Evolutionary conservation across 2,329 filamentous ascomycete genomes (phyloP).

Genomic region (Verticillium nubilum): DNA sequence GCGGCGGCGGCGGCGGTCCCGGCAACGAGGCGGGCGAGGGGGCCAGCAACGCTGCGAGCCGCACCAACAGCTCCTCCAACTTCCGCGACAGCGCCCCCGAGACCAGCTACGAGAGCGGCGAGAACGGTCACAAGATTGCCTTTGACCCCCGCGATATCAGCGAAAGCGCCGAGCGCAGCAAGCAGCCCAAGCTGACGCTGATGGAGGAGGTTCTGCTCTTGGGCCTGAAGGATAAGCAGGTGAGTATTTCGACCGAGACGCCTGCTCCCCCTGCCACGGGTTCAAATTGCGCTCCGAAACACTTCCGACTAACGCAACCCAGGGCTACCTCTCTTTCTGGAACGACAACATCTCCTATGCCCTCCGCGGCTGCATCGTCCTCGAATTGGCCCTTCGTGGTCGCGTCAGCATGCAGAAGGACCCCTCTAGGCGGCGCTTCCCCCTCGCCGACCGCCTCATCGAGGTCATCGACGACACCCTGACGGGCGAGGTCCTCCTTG

Average conservation of each 20-base stretch:
- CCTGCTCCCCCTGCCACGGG: no score
- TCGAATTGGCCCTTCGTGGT: slow-evolving; percentile 92
- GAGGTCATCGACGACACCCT: slow-evolving; percentile 96
- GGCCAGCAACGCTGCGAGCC: slow-evolving; percentile 48
- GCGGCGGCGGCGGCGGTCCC: slow-evolving; percentile 39
- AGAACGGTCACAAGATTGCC: slow-evolving; percentile 98
- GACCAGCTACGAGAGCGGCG: slow-evolving; percentile 85
- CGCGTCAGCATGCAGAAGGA: slow-evolving; percentile 99
- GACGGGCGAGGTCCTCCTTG: slow-evolving; percentile 92
- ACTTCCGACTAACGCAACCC: slow-evolving; percentile 3
- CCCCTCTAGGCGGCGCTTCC: slow-evolving; percentile 83
- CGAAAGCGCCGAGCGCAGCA: slow-evolving; percentile 92
- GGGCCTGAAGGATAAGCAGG: slow-evolving; percentile 98
- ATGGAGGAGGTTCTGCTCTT: slow-evolving; percentile 98
- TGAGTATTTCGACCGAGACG: slow-evolving; percentile 33
- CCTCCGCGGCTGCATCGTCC: slow-evolving; percentile 93
- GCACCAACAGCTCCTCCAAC: slow-evolving; percentile 51
- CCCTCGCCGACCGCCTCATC: slow-evolving; percentile 86
- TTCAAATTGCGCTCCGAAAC: no score
- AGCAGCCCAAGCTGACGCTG: slow-evolving; percentile 95
- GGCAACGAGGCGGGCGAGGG: slow-evolving; percentile 59
- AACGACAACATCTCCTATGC: slow-evolving; percentile 99
- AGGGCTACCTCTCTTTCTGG: slow-evolving; percentile 99
- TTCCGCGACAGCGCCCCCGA: slow-evolving; percentile 52
- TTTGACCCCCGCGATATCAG: slow-evolving; percentile 96